Evolutionary conservation across 2,329 filamentous ascomycete genomes (phyloP).

Genomic region (Conoideocrella luteorostrata): DNA sequence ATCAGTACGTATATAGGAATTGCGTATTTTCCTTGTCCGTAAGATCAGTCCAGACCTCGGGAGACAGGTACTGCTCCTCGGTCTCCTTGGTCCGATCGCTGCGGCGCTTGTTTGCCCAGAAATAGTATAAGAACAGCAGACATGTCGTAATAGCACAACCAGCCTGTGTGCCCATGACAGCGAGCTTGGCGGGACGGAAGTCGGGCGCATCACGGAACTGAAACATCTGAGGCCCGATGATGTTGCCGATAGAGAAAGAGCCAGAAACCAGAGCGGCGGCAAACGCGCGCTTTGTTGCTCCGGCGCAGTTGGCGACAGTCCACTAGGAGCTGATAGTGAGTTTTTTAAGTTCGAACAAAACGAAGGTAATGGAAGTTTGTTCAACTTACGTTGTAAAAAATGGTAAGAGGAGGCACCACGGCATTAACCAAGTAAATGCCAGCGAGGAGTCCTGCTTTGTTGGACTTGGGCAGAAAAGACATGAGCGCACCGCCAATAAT

Average conservation of each 20-base stretch:
- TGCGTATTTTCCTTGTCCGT: constrained; percentile 52
- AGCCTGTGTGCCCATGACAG: constrained; percentile 45
- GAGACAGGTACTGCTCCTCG: constrained; percentile 35
- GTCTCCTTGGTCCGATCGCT: constrained; percentile 21
- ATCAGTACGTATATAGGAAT: constrained; percentile 46
- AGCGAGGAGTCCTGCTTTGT: constrained; percentile 39
- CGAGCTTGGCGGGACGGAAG: constrained; percentile 47
- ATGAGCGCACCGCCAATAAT: constrained; percentile 45
- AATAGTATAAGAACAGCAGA: constrained; percentile 42
- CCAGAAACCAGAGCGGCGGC: constrained; percentile 42
- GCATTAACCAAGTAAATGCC: constrained; percentile 47
- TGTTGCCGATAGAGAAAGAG: constrained; percentile 48
- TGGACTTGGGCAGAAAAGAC: constrained; percentile 42
- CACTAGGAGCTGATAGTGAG: constrained; percentile 23
- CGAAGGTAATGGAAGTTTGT: not conserved
- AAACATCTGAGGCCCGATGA: constrained; percentile 53
- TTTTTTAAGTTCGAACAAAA: not conserved
- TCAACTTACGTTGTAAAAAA: constrained; percentile 40
- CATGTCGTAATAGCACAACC: constrained; percentile 36
- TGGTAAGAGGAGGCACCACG: constrained; percentile 37
- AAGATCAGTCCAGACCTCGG: constrained; percentile 39
- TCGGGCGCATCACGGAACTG: constrained; percentile 43
- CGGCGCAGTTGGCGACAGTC: constrained; percentile 45
- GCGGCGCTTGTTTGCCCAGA: constrained; percentile 39
- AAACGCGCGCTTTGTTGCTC: constrained; percentile 46